Percentiles rank a stretch among this genome's conserved stretches.
These are phyloP conservation scores for bread wheat (Triticum aestivum) DNA, from an alignment of 176 grass and related monocot genomes.

Conservation along the genomic window DNA sequence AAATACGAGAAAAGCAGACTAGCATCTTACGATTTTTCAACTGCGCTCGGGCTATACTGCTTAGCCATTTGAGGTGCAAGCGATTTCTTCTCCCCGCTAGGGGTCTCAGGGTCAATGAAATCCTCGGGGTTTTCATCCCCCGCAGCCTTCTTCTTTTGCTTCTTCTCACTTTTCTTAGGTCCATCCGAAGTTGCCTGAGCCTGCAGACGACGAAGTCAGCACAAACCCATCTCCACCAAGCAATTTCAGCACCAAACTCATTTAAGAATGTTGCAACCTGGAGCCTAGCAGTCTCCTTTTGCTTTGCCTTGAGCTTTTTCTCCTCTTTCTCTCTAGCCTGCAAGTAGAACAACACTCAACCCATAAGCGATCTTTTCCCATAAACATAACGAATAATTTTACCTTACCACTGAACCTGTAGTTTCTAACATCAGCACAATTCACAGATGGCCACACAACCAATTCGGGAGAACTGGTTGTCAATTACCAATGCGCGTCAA, in stretches of 20 bases:
- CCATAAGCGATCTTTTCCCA: not conserved
- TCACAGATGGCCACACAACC: not conserved
- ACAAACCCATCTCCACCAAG: not conserved
- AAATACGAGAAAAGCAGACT: not conserved
- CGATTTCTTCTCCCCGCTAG: not conserved
- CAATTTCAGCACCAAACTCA: not conserved
- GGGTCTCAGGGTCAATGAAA: not conserved
- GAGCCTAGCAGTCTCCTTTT: conserved; percentile 5
- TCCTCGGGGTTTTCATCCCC: not conserved
- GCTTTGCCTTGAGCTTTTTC: conserved; percentile 14
- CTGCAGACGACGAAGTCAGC: not conserved
- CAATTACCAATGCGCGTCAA: not conserved
- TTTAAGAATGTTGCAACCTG: not conserved
- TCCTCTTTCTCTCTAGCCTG: conserved; percentile 18
- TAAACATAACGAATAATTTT: not conserved
- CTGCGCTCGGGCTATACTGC: not conserved
- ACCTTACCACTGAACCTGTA: not conserved
- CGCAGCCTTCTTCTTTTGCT: not conserved
- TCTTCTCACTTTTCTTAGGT: conserved; percentile 9
- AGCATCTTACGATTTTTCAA: conserved; percentile 1
- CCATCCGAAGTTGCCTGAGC: not conserved
- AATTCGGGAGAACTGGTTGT: not conserved
- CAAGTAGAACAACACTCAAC: not conserved
- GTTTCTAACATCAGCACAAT: not conserved
- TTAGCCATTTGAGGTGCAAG: conserved; percentile 2